Evolutionary conservation across 768 basidiomycete genomes (phyloP).

Genomic region (Kwoniella newhampshirensis): DNA sequence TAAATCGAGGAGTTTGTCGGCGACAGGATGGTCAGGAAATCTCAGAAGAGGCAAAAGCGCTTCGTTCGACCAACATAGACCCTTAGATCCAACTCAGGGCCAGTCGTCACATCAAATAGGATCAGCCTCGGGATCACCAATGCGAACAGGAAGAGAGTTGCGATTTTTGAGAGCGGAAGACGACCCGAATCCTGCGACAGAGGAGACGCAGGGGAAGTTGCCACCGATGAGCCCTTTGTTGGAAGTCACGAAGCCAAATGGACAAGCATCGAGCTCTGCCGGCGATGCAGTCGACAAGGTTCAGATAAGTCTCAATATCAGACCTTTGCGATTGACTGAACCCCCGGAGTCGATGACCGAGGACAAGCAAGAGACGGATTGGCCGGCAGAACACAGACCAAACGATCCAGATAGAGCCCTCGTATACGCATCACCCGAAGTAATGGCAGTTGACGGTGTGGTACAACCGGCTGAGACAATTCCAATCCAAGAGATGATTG

Average conservation of each 20-base stretch:
- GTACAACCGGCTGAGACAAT: too few species aligned
- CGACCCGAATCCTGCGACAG: background rate
- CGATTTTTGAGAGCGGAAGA: background rate
- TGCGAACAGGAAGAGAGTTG: background rate
- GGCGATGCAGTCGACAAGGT: too few species aligned
- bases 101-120: background rate
- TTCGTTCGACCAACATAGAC: conserved; percentile 14
- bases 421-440: too few species aligned
- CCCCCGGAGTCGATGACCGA: too few species aligned
- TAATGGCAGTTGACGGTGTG: too few species aligned
- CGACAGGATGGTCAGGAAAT: background rate
- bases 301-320: too few species aligned
- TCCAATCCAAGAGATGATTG: too few species aligned
- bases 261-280: background rate
- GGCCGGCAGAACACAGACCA: too few species aligned
- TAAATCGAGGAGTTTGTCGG: conserved; percentile 5
- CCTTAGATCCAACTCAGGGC: background rate
- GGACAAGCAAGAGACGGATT: too few species aligned
- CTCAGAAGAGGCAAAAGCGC: conserved; percentile 21
- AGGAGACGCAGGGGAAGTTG: background rate
- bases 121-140: conserved; percentile 3
- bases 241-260: conserved; percentile 12
- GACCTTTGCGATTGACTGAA: too few species aligned
- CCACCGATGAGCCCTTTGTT: conserved; percentile 28
- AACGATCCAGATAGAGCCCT: too few species aligned